Base-by-base conservation (phyloP, 495 filamentous ascomycete genomes). In the Penicillium atrosanguineum region DNA sequence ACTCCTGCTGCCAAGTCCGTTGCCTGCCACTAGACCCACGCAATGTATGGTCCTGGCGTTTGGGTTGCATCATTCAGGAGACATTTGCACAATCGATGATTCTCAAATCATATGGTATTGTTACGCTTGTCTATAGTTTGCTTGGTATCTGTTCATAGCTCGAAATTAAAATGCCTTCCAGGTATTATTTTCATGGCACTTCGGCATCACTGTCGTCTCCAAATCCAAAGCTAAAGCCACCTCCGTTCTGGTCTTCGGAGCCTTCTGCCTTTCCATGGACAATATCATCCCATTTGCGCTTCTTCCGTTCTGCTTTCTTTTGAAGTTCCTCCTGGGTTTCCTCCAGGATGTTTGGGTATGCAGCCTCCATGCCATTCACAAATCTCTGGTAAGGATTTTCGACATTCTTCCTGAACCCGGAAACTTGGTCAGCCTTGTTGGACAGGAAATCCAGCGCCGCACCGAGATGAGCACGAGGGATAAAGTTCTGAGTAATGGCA, bases 401-500 rank as follows among this genome's bases (percentile, higher is more conserved):
- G 0, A 96, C 79, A 34, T 87, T 80, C 34, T 82, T 83, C 26
- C 82, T 78, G 64, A 98, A 98, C 0, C 94, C 94, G 21, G 88
- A 91, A 8, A 96, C 83, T 55, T 95, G 90, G 26, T 91, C 86
- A 6, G 87, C 71, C 66, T 92, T 90, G 67, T 95, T 86, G 44
- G 78, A 82, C 58, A 98, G 68, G 65, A 98, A 98, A 14, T 84
- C 83, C 52, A 98, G 69, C 0, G 89, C 91, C 31, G 87, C 82
- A 11, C 73, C 64, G 6, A 98, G 73, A 62, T 91, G 89, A 15
- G 80, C 80, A 43, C 81, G 79, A 0, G 94, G 93, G 7, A 97
- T 87, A 65, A 98, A 97, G 67, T 98, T 98, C 60, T 97, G 93
- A 12, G 94, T 98, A 46, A 98, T 82, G 16, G 94, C 94, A 53